A percentile compares a stretch with the other conserved stretches of the same genome.
Evolutionary conservation across 2,329 filamentous ascomycete species (phyloP).

Genomic region (Mycosphaerella sp.): DNA sequence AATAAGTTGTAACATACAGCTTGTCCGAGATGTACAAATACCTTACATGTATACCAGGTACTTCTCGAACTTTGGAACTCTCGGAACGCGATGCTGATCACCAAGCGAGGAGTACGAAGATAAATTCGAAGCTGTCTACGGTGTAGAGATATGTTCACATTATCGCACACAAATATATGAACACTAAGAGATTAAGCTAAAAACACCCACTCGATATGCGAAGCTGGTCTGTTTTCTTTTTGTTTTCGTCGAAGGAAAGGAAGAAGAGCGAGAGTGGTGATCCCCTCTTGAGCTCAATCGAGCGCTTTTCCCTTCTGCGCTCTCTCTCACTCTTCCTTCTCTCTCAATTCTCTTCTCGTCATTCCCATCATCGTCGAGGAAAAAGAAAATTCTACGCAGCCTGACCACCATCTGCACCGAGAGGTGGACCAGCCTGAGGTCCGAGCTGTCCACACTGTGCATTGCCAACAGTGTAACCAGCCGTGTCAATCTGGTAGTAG

Average conservation of each 20-base stretch:
- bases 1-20: conserved; percentile 24
- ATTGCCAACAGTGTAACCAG: conserved; percentile 11
- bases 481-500: conserved; percentile 4
- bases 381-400: background rate
- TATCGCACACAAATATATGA: background rate
- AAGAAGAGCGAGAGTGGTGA: background rate
- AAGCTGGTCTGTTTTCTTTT: background rate
- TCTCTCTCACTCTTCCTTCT: background rate
- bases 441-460: conserved; percentile 9
- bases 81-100: no score
- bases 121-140: background rate
- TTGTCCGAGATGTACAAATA: no score
- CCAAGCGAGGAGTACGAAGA: background rate
- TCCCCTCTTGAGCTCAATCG: background rate
- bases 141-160: background rate
- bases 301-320: background rate
- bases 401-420: background rate
- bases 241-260: background rate
- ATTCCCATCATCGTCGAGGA: background rate
- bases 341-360: background rate
- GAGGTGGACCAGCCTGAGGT: background rate
- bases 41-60: no score
- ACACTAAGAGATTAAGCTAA: conserved; percentile 1
- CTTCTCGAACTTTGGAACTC: no score
- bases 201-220: background rate